Conservation (phyloP, 148 eudicot genomes). For the Salicornia ramosissima region DNA sequence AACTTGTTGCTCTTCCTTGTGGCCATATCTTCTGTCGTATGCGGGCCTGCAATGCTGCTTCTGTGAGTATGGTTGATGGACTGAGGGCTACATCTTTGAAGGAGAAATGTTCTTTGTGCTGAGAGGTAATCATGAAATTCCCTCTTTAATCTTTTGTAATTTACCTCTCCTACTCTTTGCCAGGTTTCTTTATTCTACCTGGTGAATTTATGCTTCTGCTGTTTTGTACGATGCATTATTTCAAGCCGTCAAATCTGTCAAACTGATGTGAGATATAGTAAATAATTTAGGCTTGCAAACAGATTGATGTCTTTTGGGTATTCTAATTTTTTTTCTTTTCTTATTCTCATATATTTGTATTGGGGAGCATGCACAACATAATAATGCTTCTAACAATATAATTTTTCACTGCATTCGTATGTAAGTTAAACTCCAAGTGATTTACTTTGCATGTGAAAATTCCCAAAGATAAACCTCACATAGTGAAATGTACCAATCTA, state of each 20-base stretch:
- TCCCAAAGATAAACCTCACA: too few relatives aligned
- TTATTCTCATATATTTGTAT: background rate
- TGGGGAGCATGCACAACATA: background rate
- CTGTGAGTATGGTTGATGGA: constrained; percentile 84
- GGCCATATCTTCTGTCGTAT: constrained; percentile 85
- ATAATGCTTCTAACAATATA: background rate
- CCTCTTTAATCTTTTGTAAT: background rate
- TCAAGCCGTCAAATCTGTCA: background rate
- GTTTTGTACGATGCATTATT: background rate
- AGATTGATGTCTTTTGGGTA: too few relatives aligned
- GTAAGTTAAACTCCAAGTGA: too few relatives aligned
- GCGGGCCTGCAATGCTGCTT: constrained; percentile 87
- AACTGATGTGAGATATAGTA: background rate
- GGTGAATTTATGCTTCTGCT: background rate
- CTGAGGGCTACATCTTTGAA: constrained; percentile 49
- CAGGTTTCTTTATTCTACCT: background rate
- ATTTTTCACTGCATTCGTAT: too few relatives aligned
- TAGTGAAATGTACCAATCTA: too few relatives aligned
- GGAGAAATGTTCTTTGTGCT: constrained; percentile 80
- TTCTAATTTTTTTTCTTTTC: too few relatives aligned
- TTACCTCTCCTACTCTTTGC: background rate
- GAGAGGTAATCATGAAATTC: constrained; percentile 46
- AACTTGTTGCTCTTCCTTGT: constrained; percentile 74
- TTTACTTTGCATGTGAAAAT: too few relatives aligned
- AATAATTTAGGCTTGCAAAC: background rate